These are phyloP conservation scores for Erodium maritimum DNA, from an alignment of 345 rosid species.

Conservation along the genomic window DNA sequence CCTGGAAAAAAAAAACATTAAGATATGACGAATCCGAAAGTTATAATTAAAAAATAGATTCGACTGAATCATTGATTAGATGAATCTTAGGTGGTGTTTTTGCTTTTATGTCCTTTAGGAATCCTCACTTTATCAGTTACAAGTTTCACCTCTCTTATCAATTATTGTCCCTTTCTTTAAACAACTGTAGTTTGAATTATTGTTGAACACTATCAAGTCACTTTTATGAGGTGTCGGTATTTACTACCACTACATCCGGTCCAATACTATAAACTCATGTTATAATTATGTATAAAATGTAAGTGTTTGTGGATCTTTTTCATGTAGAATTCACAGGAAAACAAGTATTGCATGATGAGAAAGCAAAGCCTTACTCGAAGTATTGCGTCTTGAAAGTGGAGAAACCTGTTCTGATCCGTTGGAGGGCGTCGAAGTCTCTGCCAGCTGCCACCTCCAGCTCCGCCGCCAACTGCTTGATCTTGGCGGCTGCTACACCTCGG, in stretches of 20 bases:
- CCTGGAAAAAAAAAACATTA: conserved; percentile 28
- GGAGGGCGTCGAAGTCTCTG: conserved; percentile 29
- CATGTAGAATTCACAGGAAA: too few relatives aligned
- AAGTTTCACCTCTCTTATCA: neutral
- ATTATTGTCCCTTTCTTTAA: too few relatives aligned
- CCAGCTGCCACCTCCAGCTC: conserved; percentile 42
- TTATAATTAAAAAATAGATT: neutral
- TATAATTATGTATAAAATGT: too few relatives aligned
- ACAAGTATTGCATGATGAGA: too few relatives aligned
- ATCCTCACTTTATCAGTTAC: neutral
- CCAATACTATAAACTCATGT: too few relatives aligned
- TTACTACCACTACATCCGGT: too few relatives aligned
- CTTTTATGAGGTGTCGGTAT: too few relatives aligned
- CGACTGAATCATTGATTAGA: too few relatives aligned
- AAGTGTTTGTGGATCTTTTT: too few relatives aligned
- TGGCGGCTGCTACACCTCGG: conserved; percentile 52
- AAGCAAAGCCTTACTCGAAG: conserved; percentile 43
- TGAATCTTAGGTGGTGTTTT: neutral
- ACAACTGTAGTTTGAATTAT: too few relatives aligned
- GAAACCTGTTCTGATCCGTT: conserved; percentile 52
- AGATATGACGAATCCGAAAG: neutral
- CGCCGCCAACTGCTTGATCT: conserved; percentile 51
- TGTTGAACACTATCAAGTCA: too few relatives aligned
- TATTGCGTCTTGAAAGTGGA: conserved; percentile 52
- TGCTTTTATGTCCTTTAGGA: neutral